Base-by-base conservation (phyloP, 2,329 filamentous ascomycete genomes). In the Plenodomus tracheiphilus region DNA sequence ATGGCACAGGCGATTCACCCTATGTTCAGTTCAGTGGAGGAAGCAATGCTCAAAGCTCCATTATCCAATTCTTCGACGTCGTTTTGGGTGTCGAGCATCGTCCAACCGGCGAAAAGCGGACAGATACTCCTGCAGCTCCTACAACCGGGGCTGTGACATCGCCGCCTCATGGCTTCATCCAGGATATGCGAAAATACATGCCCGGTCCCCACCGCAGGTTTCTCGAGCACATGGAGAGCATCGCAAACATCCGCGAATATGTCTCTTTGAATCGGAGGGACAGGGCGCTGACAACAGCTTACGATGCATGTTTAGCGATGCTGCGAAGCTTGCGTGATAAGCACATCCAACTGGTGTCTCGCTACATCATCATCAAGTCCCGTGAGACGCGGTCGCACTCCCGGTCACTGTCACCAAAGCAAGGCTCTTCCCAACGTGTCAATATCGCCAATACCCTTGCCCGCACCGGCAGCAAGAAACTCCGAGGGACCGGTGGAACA, bases 101-200 rank as follows among this genome's bases (percentile, higher is more conserved):
- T 8, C 91, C 93, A 0, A 97, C 94, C 0, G 93, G 93, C 34
- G 84, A 89, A 59, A 87, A 82, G 70, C 75, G 76, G 16, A 67
- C 49, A 48, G 58, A 49, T 47, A 59, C 19, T 22, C 54, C 62
- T 6, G 13, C 15, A 32, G 54, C 77, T 15, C 52, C 58, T 3
- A 80, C 81, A 37, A 72, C 73, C 18, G 74, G 74, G 11, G 46
- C 61, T 9, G 54, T 64, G 13, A 64, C 75, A 30, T 77, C 81
- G 19, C 80, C 85, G 4, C 80, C 82, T 35, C 85, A 96, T 75
- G 95, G 94, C 65, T 99, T 99, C 75, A 93, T 99, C 67, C 85
- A 89, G 66, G 94, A 99, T 58, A 99, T 99, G 94, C 88, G 93
- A 49, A 83, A 83, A 39, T 99, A 99, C 75, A 99, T 99, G 94